Evolutionary conservation across 73 alveolate species (phyloP), one percentile per base, ranked within the genome.

Genomic region (Paraurostyla sp.): DNA sequence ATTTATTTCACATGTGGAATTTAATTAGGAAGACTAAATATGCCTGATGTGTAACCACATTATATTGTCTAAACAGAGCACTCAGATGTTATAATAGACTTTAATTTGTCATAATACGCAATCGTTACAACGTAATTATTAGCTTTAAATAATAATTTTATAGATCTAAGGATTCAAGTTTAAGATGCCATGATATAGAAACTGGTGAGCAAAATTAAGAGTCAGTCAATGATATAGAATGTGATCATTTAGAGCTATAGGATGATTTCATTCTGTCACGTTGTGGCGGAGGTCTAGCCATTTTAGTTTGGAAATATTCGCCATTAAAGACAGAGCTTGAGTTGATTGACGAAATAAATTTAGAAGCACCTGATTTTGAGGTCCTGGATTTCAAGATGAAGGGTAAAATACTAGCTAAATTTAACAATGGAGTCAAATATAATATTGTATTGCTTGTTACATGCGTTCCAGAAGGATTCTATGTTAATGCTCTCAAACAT

Each of bases 381-480:
- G 57, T 45, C 18, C 57, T 45, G 11, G 57, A 45, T 45, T 45
- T 45, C 57, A 45, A 45, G 57, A 45, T 45, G 57, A 45, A 18
- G 18, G 57, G 57, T 45, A 45, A 45, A 45, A 45, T 45, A 45
- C 18, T 45, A 45, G 57, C 57, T 45, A 52, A 52, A n/a, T 52
- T 52, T 20, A 52, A 52, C 33, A 52, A 52, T n/a, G n/a, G n/a
- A 13, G 30, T 52, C 7, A 52, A 35, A 52, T 52, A 52, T 20
- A 52, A 52, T 35, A 18, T 52, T 6, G 4, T 52, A n/a, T 20
- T 52, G 23, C 23, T 52, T 6, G 69, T 52, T 20, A 52, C 69
- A 9, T 9, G 69, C 23, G 69, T 52, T 52, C 30, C 69, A 52
- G 69, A 52, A 52, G 69, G 69, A 52, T 52, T 52, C 69, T 52